These are phyloP conservation scores for Orobanche coerulescens DNA, from an alignment of 257 asterid genomes.

Conservation along the genomic window DNA sequence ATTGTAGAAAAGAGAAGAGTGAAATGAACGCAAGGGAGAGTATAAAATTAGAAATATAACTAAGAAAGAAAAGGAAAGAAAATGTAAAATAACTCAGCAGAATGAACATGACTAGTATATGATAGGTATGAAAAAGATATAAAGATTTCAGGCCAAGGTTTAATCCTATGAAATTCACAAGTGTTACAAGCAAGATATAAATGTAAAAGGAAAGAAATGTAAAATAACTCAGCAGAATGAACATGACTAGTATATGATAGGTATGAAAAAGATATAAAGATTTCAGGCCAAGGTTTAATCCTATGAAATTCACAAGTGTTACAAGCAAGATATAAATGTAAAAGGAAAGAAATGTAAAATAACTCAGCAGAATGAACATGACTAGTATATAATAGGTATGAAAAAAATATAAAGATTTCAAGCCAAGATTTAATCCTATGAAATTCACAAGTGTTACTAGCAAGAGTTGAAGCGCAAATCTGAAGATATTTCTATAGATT, in stretches of 20 bases:
- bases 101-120: not conserved
- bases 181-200: too few species aligned
- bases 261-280: conserved; percentile 10
- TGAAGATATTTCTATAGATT: conserved; percentile 11
- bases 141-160: conserved; percentile 13
- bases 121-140: conserved; percentile 7
- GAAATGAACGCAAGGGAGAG: not conserved
- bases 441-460: conserved; percentile 6
- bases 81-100: conserved; percentile 9
- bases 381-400: conserved; percentile 8
- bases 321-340: too few species aligned
- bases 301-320: too few species aligned
- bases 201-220: too few species aligned
- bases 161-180: conserved; percentile 3
- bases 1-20: not conserved
- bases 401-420: not conserved
- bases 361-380: conserved; percentile 1
- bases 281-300: conserved; percentile 14
- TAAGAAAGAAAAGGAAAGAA: conserved; percentile 4
- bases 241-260: not conserved
- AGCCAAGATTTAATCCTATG: conserved; percentile 11
- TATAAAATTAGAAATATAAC: too few species aligned
- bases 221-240: conserved; percentile 13
- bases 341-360: too few species aligned
- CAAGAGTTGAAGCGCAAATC: conserved; percentile 3